Evolutionary conservation across 805 yeast genomes (phyloP).

Genomic region (Starmerella bombicola): DNA sequence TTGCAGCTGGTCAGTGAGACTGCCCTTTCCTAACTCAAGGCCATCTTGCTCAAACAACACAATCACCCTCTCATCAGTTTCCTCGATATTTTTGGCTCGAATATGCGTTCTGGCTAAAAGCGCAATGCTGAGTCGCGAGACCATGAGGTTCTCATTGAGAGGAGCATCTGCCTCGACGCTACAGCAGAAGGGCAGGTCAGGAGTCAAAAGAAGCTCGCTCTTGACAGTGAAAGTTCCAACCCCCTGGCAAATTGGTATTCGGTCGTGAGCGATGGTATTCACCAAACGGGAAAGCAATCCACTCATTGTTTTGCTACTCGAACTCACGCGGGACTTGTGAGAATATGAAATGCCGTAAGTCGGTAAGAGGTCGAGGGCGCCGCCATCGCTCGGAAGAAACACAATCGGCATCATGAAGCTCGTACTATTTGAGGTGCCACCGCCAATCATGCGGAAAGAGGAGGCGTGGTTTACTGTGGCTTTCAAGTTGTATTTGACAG

Average conservation of each 20-base stretch:
- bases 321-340: conserved; percentile 7
- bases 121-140: conserved; percentile 9
- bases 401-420: conserved; percentile 24
- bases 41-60: conserved; percentile 5
- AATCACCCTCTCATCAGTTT: conserved; percentile 2
- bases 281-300: conserved; percentile 15
- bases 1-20: conserved; percentile 11
- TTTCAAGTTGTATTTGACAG: conserved; percentile 11
- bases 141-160: conserved; percentile 6
- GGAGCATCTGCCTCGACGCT: conserved; percentile 7
- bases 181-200: conserved; percentile 17
- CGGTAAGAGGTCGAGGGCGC: conserved; percentile 11
- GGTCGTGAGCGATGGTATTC: conserved; percentile 17
- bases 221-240: conserved; percentile 14
- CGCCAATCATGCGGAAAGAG: conserved; percentile 3
- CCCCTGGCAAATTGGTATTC: conserved; percentile 11
- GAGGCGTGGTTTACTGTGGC: conserved; percentile 3
- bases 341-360: conserved; percentile 18
- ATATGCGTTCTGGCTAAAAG: conserved; percentile 11
- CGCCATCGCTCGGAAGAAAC: conserved; percentile 36
- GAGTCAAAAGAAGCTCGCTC: conserved; percentile 18
- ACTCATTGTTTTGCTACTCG: conserved; percentile 13
- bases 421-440: not conserved
- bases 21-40: conserved; percentile 20
- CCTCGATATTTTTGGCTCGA: conserved; percentile 18